A percentile compares a stretch with the other conserved stretches of the same genome.
Evolutionary conservation across 2,329 filamentous ascomycete genomes (phyloP).

Genomic region (Xylaria digitata): DNA sequence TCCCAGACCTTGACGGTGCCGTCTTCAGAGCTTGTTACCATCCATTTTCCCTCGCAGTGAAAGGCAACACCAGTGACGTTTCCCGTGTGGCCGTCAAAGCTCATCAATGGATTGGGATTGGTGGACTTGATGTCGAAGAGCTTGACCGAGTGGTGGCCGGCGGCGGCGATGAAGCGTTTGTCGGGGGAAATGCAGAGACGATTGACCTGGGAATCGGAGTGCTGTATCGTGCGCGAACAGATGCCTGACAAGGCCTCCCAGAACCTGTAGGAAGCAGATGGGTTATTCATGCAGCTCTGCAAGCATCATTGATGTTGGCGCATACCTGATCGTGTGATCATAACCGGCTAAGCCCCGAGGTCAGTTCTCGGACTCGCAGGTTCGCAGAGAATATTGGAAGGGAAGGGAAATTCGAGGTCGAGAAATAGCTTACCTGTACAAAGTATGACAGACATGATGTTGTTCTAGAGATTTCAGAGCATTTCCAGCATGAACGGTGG

Average conservation of each 20-base stretch:
- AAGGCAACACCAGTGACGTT: constrained; percentile 98
- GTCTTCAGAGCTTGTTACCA: constrained; percentile 98
- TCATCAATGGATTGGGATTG: constrained; percentile 93
- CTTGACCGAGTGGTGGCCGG: constrained; percentile 84
- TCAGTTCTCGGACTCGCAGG: constrained; percentile 25
- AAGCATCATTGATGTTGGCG: constrained; percentile 7
- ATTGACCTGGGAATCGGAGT: constrained; percentile 98
- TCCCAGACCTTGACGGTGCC: constrained; percentile 98
- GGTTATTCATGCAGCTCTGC: constrained; percentile 6
- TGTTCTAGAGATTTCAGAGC: constrained; percentile 22
- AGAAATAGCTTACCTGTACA: constrained; percentile 64
- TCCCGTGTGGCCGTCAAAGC: constrained; percentile 93
- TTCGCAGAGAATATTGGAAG: too few species aligned
- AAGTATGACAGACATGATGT: constrained; percentile 69
- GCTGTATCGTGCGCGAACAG: constrained; percentile 96
- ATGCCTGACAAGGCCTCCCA: constrained; percentile 99
- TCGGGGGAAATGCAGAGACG: constrained; percentile 98
- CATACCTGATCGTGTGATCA: constrained; percentile 71
- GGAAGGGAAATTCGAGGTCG: background rate
- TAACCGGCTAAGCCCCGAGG: constrained; percentile 62
- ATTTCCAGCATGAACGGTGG: constrained; percentile 17
- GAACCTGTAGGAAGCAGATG: constrained; percentile 62
- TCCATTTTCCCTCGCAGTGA: constrained; percentile 99
- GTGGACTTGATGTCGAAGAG: constrained; percentile 98
- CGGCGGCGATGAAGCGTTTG: constrained; percentile 93